Evolutionary conservation across 140 eudicot genomes (phyloP).

Genomic region (Cichorium intybus): DNA sequence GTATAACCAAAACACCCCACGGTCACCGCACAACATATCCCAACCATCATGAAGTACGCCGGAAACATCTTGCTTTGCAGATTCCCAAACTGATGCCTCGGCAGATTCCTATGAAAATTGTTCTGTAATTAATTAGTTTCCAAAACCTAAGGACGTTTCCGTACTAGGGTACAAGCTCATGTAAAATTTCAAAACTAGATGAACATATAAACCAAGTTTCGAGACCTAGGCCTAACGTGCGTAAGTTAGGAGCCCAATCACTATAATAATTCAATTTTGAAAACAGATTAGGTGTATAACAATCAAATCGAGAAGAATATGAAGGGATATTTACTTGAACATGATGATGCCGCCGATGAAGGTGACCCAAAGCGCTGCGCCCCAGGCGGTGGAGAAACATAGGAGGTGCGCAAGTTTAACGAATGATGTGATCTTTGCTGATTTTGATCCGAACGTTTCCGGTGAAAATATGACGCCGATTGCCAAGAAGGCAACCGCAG

Average conservation of each 20-base stretch:
- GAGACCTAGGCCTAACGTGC: not conserved
- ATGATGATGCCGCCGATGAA: slow-evolving; percentile 99
- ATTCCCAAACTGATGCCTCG: slow-evolving; percentile 98
- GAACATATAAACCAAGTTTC: not conserved
- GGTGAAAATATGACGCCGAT: slow-evolving; percentile 86
- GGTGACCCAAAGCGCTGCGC: slow-evolving; percentile 98
- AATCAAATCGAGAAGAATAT: slow-evolving; percentile 1
- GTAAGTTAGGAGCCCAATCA: not conserved
- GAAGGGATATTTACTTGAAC: slow-evolving; percentile 60
- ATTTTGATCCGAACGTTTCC: slow-evolving; percentile 75
- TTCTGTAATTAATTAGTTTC: not conserved
- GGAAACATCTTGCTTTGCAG: slow-evolving; percentile 98
- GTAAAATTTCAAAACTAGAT: not conserved
- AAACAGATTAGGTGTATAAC: not conserved
- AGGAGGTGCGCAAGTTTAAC: slow-evolving; percentile 79
- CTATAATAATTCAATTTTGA: not conserved
- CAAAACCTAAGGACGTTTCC: not conserved
- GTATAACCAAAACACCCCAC: slow-evolving; percentile 77
- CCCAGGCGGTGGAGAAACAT: slow-evolving; percentile 95
- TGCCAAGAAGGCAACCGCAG: slow-evolving; percentile 77
- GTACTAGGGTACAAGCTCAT: slow-evolving; percentile 1
- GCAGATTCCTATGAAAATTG: slow-evolving; percentile 54
- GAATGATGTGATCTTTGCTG: slow-evolving; percentile 47
- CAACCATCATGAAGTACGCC: slow-evolving; percentile 87
- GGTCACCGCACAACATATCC: slow-evolving; percentile 83